Percentiles rank a stretch among this genome's conserved stretches.
Conservation (phyloP, 2,329 filamentous ascomycete species). For the Sporothrix mexicana region DNA sequence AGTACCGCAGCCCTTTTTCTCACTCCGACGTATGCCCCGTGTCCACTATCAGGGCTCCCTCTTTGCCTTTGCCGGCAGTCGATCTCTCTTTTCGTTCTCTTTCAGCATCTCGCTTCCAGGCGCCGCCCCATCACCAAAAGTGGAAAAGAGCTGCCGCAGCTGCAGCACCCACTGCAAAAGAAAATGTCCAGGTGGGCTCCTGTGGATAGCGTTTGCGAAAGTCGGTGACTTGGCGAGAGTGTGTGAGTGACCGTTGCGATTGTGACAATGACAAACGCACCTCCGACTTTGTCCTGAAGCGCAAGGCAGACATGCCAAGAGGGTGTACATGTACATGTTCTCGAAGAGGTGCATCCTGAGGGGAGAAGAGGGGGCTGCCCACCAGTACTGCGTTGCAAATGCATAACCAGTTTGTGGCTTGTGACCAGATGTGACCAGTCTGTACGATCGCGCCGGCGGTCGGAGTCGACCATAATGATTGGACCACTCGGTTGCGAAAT, state of each 20-base stretch:
- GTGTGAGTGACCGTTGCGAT: background rate
- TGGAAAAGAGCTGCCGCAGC: background rate
- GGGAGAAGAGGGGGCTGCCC: no score
- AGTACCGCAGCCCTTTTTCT: background rate
- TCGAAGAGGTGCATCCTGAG: no score
- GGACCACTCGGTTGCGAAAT: no score
- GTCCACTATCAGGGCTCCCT: constrained; percentile 20
- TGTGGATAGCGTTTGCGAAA: no score
- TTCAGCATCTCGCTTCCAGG: background rate
- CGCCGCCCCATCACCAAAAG: constrained; percentile 1
- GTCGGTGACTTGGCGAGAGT: no score
- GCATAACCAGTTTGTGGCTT: background rate
- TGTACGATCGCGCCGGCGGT: background rate
- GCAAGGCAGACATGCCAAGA: constrained; percentile 23
- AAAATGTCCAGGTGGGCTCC: background rate
- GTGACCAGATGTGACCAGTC: no score
- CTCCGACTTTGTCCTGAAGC: background rate
- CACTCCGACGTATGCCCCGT: background rate
- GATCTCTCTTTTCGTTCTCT: background rate
- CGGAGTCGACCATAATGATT: background rate
- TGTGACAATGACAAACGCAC: background rate
- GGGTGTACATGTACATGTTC: no score
- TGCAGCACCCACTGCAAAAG: no score
- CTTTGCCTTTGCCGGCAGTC: background rate
- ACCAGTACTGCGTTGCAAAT: background rate